Evolutionary conservation across 495 filamentous ascomycete species (phyloP).

Genomic region (Oidiodendron maius): DNA sequence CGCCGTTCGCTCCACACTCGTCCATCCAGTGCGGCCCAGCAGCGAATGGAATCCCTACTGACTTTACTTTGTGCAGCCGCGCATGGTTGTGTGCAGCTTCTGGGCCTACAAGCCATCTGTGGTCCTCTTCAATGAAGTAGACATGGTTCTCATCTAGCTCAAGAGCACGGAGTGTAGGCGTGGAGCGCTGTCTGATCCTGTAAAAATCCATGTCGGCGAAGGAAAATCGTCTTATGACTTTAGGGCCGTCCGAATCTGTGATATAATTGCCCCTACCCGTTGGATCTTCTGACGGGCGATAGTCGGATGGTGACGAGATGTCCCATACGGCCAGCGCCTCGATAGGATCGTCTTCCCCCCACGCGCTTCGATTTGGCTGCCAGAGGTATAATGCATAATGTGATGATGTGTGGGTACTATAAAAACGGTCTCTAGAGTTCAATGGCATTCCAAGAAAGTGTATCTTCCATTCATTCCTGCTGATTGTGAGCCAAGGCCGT

Average conservation of each 20-base stretch:
- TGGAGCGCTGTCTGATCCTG: conserved; percentile 49
- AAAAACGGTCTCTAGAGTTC: conserved; percentile 56
- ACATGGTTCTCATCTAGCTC: conserved; percentile 50
- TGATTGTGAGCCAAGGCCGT: conserved; percentile 38
- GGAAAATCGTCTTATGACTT: conserved; percentile 48
- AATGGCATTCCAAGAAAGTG: conserved; percentile 57
- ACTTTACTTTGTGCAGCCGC: conserved; percentile 38
- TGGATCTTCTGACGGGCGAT: conserved; percentile 51
- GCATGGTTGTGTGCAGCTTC: conserved; percentile 32
- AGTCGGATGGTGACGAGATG: conserved; percentile 48
- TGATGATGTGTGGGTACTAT: conserved; percentile 53
- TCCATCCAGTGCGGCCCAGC: conserved; percentile 48
- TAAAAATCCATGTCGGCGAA: conserved; percentile 52
- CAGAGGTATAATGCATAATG: conserved; percentile 65
- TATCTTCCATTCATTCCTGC: conserved; percentile 66
- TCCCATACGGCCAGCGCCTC: conserved; percentile 65
- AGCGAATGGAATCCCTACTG: conserved; percentile 52
- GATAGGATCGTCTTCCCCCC: conserved; percentile 53
- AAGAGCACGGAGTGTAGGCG: conserved; percentile 46
- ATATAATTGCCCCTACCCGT: conserved; percentile 33
- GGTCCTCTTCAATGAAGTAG: conserved; percentile 44
- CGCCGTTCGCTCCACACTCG: conserved; percentile 40
- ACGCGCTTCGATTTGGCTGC: conserved; percentile 56
- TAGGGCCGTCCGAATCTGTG: conserved; percentile 27
- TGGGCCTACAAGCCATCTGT: conserved; percentile 40